Conservation (phyloP, 306 rosid genomes). For the Prunus salicina region DNA sequence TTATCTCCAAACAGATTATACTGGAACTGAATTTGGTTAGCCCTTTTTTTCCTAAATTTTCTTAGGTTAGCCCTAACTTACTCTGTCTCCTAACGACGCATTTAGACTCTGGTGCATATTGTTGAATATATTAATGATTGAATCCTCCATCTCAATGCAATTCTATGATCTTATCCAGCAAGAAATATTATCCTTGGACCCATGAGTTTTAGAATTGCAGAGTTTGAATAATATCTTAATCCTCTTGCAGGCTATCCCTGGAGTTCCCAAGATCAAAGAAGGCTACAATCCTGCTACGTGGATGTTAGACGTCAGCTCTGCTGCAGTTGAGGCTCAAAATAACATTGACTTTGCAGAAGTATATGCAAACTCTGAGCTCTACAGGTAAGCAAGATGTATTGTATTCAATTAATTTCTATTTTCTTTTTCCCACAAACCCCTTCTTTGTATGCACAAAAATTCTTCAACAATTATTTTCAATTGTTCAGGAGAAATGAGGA, state of each 20-base stretch:
- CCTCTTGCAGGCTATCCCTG: slow-evolving; percentile 48
- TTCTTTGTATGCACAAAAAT: no score
- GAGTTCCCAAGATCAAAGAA: slow-evolving; percentile 55
- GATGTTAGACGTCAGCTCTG: slow-evolving; percentile 78
- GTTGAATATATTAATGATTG: background rate
- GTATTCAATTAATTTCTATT: background rate
- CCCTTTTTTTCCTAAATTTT: no score
- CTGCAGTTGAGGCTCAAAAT: slow-evolving; percentile 55
- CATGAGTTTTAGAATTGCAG: background rate
- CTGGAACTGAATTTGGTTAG: background rate
- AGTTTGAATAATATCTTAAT: background rate
- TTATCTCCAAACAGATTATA: background rate
- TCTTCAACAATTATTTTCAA: background rate
- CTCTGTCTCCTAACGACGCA: background rate
- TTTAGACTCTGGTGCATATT: background rate
- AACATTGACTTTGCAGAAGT: slow-evolving; percentile 64
- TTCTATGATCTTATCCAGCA: background rate
- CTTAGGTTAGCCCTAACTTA: background rate
- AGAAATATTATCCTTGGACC: background rate
- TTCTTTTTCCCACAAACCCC: background rate
- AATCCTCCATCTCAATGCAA: background rate
- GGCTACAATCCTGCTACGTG: slow-evolving; percentile 75
- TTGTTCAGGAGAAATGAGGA: slow-evolving; percentile 47
- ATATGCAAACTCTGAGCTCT: slow-evolving; percentile 43
- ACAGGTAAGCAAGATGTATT: slow-evolving; percentile 28